A percentile compares a stretch with the other conserved stretches of the same genome.
Conservation (phyloP, 2,329 filamentous ascomycete species). For the Penicillium frequentans region DNA sequence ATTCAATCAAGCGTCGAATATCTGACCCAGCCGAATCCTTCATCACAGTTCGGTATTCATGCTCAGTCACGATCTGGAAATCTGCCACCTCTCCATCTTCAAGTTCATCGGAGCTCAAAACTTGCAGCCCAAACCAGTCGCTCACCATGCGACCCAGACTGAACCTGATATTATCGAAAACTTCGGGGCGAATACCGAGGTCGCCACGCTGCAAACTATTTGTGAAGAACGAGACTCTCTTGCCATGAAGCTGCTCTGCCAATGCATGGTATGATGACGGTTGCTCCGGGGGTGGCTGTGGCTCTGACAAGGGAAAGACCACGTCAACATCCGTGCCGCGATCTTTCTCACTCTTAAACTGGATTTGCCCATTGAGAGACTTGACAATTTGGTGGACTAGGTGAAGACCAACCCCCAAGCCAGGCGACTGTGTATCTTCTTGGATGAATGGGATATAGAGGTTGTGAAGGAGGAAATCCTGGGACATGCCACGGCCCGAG, state of each 20-base stretch:
- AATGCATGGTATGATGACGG: conserved; percentile 1
- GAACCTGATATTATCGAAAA: conserved; percentile 11
- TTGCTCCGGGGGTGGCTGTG: neutral
- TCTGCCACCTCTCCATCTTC: conserved; percentile 6
- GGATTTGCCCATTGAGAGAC: conserved; percentile 22
- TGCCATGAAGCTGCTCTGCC: conserved; percentile 11
- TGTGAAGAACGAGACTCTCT: conserved; percentile 18
- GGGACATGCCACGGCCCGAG: conserved; percentile 30
- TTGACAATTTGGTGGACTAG: conserved; percentile 50
- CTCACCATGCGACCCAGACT: conserved; percentile 16
- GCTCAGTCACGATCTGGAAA: conserved; percentile 21
- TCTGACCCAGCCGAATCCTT: conserved; percentile 6
- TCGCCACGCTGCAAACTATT: conserved; percentile 9
- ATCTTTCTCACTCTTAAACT: conserved; percentile 23
- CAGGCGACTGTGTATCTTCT: conserved; percentile 55
- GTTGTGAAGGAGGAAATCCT: conserved; percentile 25
- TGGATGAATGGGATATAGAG: conserved; percentile 60
- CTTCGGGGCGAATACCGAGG: conserved; percentile 10
- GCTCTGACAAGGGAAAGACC: conserved; percentile 12
- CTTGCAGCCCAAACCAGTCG: conserved; percentile 20
- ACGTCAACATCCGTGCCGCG: conserved; percentile 25
- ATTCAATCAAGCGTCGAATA: conserved; percentile 5
- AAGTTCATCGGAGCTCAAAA: conserved; percentile 13
- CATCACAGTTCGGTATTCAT: conserved; percentile 16
- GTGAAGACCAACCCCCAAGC: conserved; percentile 61